Evolutionary conservation across 1,139 yeast genomes (phyloP).

Genomic region (Hyphopichia khmerensis): DNA sequence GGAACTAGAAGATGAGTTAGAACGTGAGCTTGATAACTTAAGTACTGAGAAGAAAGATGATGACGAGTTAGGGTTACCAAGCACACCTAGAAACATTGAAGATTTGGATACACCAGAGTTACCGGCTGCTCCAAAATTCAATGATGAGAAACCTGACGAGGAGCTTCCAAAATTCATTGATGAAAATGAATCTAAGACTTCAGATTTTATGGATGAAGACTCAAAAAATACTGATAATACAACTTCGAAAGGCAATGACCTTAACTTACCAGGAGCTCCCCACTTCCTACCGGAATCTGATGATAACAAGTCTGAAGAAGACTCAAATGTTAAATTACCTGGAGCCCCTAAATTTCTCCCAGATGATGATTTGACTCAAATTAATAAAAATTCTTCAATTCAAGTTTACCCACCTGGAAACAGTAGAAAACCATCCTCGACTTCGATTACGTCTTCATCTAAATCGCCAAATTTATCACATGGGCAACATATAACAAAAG

Average conservation of each 20-base stretch:
- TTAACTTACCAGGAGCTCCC: constrained; percentile 31
- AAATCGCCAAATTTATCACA: neutral
- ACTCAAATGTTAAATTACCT: constrained; percentile 30
- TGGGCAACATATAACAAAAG: constrained; percentile 32
- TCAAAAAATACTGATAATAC: constrained; percentile 5
- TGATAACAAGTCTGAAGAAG: constrained; percentile 10
- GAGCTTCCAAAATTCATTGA: neutral
- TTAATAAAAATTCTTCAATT: constrained; percentile 40
- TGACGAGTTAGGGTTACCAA: constrained; percentile 2
- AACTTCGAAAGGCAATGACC: constrained; percentile 3
- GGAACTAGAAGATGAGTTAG: constrained; percentile 27
- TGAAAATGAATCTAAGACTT: constrained; percentile 3
- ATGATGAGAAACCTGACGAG: constrained; percentile 9
- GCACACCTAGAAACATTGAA: neutral
- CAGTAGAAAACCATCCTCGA: constrained; percentile 4
- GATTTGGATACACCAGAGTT: constrained; percentile 5
- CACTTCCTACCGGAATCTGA: constrained; percentile 31
- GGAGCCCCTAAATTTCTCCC: constrained; percentile 47
- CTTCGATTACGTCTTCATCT: neutral
- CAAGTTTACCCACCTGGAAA: constrained; percentile 33
- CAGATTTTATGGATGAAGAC: constrained; percentile 9
- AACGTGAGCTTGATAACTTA: constrained; percentile 22
- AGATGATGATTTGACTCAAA: constrained; percentile 37
- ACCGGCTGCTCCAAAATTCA: constrained; percentile 17
- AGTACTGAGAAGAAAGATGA: constrained; percentile 5